These are phyloP conservation scores for Funneliformis caledonium DNA, from an alignment of 371 early-diverging fungal genomes.

Conservation along the genomic window DNA sequence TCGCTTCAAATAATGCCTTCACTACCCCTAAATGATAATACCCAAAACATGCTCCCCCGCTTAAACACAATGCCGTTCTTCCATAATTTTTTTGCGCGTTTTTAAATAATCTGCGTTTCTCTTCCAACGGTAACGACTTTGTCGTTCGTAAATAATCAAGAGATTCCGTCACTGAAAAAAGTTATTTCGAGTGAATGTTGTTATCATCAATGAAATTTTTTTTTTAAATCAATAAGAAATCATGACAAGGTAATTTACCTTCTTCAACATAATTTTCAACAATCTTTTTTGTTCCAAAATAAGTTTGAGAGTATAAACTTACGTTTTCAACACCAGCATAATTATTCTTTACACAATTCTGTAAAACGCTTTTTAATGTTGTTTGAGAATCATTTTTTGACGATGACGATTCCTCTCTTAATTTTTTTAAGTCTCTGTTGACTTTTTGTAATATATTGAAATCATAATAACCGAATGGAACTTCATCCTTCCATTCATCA, in stretches of 20 bases:
- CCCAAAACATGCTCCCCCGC: constrained; percentile 90
- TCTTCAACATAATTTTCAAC: constrained; percentile 83
- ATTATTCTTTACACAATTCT: constrained; percentile 77
- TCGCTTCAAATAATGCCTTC: constrained; percentile 74
- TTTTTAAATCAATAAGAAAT: background rate
- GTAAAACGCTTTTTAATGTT: constrained; percentile 47
- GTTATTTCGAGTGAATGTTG: background rate
- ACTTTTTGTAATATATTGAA: constrained; percentile 71
- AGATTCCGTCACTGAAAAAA: constrained; percentile 59
- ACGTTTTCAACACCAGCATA: constrained; percentile 82
- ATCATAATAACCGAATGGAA: constrained; percentile 71
- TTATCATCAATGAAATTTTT: background rate
- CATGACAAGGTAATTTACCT: constrained; percentile 47
- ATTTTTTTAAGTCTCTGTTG: constrained; percentile 48
- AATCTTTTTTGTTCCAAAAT: constrained; percentile 78
- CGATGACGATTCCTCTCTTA: background rate
- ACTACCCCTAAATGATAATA: constrained; percentile 81
- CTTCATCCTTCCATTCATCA: constrained; percentile 73
- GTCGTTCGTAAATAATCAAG: constrained; percentile 66
- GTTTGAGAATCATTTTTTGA: constrained; percentile 4
- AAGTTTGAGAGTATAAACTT: constrained; percentile 75
- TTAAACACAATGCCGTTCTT: constrained; percentile 84
- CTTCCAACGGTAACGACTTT: constrained; percentile 53
- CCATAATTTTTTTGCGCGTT: constrained; percentile 82
- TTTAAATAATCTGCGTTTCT: constrained; percentile 75